Evolutionary conservation across 495 filamentous ascomycete genomes (phyloP).

Genomic region (Lasiosphaeriaceae sp.): DNA sequence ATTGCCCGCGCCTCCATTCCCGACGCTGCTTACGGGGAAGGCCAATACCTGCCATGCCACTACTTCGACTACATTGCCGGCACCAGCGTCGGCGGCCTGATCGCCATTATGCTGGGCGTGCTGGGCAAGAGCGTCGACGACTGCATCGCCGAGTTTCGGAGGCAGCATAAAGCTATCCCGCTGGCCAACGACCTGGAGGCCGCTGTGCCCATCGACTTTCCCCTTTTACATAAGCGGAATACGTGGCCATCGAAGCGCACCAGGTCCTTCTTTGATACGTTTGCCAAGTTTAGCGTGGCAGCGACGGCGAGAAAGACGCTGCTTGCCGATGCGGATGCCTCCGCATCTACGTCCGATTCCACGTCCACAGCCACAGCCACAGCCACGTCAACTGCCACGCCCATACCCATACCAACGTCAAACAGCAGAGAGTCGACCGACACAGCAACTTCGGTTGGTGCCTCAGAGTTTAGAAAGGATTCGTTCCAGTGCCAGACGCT

Average conservation of each 20-base stretch:
- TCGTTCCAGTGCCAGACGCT: constrained; percentile 29
- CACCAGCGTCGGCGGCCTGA: constrained; percentile 34
- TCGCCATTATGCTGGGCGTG: constrained; percentile 35
- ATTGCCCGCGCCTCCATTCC: constrained; percentile 35
- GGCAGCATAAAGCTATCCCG: constrained; percentile 27
- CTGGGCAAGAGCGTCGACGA: constrained; percentile 25
- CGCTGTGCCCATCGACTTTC: constrained; percentile 20
- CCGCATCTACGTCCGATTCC: not conserved
- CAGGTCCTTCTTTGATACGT: constrained; percentile 30
- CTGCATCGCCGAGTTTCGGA: constrained; percentile 27
- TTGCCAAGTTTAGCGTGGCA: constrained; percentile 25
- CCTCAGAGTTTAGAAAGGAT: constrained; percentile 24
- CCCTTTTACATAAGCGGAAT: constrained; percentile 18
- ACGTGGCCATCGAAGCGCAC: constrained; percentile 30
- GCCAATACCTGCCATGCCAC: constrained; percentile 48
- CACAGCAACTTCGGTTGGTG: not conserved
- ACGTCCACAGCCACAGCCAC: constrained; percentile 5
- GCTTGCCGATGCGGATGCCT: not conserved
- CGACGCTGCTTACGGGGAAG: constrained; percentile 35
- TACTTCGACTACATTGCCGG: constrained; percentile 42
- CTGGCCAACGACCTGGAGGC: constrained; percentile 16
- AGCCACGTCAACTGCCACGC: not conserved
- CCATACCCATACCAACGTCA: not conserved
- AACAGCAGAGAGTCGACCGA: constrained; percentile 3
- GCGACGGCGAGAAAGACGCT: constrained; percentile 5